phyloP scores from a whole-genome alignment of 805 yeast species.

The Helenozyma rhizophorensis region DNA sequence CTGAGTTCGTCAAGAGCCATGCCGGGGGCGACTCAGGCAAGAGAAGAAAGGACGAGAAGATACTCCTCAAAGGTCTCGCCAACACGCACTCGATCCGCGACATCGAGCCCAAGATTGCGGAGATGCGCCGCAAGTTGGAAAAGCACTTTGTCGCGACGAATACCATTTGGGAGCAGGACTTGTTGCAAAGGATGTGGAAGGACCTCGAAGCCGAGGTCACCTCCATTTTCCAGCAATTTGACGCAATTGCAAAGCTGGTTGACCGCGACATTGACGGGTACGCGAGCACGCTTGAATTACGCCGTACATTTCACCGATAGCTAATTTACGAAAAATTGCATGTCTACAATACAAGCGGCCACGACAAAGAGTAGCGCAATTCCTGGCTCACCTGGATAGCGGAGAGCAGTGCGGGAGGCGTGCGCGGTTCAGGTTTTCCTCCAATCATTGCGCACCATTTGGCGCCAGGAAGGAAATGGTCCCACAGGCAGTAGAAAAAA shows the following conservation, averaged over 20 bases:
- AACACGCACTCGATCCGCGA: slow-evolving; percentile 56
- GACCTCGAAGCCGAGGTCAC: slow-evolving; percentile 64
- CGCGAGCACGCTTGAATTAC: slow-evolving; percentile 53
- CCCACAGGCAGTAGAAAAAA: slow-evolving; percentile 9
- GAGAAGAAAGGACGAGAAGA: slow-evolving; percentile 61
- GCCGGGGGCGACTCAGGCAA: slow-evolving; percentile 45
- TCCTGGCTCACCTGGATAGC: no score
- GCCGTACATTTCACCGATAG: slow-evolving; percentile 40
- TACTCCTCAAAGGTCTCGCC: slow-evolving; percentile 54
- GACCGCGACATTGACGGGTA: slow-evolving; percentile 51
- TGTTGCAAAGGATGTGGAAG: slow-evolving; percentile 64
- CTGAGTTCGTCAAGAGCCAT: slow-evolving; percentile 64
- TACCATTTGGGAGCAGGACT: slow-evolving; percentile 45
- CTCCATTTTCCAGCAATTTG: slow-evolving; percentile 50
- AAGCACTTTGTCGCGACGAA: slow-evolving; percentile 45
- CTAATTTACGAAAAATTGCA: no score
- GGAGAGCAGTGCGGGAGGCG: no score
- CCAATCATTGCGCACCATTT: slow-evolving; percentile 15
- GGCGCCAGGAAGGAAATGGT: slow-evolving; percentile 6
- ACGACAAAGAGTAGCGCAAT: no score
- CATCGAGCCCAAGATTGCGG: slow-evolving; percentile 49
- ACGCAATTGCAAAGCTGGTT: slow-evolving; percentile 46
- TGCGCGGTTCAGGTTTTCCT: slow-evolving; percentile 8
- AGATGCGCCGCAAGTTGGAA: slow-evolving; percentile 52
- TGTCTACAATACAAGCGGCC: no score